Evolutionary conservation across 2,329 filamentous ascomycete genomes (phyloP), one percentile per base, ranked within the genome.

Genomic region (Fusarium pilosicola): DNA sequence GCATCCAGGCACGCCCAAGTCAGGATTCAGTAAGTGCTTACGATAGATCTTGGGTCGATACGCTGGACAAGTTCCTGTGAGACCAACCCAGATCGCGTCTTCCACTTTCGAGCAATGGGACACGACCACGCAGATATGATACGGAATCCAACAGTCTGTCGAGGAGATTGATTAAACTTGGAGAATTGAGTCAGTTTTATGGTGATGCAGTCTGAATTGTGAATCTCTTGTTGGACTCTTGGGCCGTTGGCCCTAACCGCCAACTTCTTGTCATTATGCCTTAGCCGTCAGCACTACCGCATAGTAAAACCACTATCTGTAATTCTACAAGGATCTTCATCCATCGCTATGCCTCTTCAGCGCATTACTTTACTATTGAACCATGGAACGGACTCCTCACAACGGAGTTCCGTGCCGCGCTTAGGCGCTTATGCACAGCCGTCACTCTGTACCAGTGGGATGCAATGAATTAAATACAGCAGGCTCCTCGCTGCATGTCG

Each of bases 391-490:
- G 34, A 14, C 51, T 13, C 5, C 30, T 14, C 8, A 28, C 13
- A 7, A 34, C 14, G 36, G 46, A 61, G 13, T 11, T 14, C 36
- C 51, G 24, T 39, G 13, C 22, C 11, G 28, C 55, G 55, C 55
- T 48, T 58, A 55, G 51, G 39, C 59, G 59, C 51, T 39, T 57
- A 34, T 26, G 24, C 32, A 18, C 32, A 52, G 56, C 34, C 15
- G 34, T 55, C 28, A 18, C 30, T 32, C 17, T 42, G 24, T 4
- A 17, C 59, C 26, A 58, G 41, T 63, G 44, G 22, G 17, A 45
- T 30, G 13, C 6, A 7, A 56, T 68, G n/a, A 6, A 52, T 73
- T 56, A 58, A 49, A 57, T 66, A 60, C n/a, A 41, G 39, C n/a
- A 14, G 18, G 20, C 42, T 44, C 65, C 46, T 46, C 65, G 14